phyloP scores from a whole-genome alignment of 2,329 filamentous ascomycete species.

The Hypoxylon sp. region DNA sequence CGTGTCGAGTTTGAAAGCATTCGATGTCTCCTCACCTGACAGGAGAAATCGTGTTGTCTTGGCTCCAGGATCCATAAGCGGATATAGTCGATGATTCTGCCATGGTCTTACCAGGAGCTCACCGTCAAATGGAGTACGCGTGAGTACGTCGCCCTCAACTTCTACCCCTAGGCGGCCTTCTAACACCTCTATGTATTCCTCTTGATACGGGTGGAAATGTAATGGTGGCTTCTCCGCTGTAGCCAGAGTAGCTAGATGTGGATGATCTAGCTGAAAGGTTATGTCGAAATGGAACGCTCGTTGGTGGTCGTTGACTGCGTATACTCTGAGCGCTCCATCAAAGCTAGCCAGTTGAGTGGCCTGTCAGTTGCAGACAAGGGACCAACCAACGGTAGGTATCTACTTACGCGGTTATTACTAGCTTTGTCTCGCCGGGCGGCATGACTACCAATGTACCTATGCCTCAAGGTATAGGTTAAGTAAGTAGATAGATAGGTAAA shows the following conservation, averaged over 20 bases:
- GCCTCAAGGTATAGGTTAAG: too few relatives aligned
- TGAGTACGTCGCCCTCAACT: constrained; percentile 20
- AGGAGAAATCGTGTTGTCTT: constrained; percentile 13
- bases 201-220: constrained; percentile 35
- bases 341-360: too few relatives aligned
- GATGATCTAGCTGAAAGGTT: constrained; percentile 1
- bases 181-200: constrained; percentile 28
- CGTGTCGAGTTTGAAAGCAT: constrained; percentile 5
- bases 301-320: not conserved
- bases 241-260: not conserved
- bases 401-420: too few relatives aligned
- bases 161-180: constrained; percentile 24
- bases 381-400: too few relatives aligned
- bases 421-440: too few relatives aligned
- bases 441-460: too few relatives aligned
- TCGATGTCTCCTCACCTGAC: constrained; percentile 11
- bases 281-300: not conserved
- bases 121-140: constrained; percentile 1
- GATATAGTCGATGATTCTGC: constrained; percentile 21
- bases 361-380: too few relatives aligned
- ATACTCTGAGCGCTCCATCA: not conserved
- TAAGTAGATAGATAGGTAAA: too few relatives aligned
- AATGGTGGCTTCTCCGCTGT: constrained; percentile 25
- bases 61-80: not conserved
- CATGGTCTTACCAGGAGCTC: constrained; percentile 7